phyloP scores from a whole-genome alignment of 345 rosid genomes.

The Noccaea caerulescens region DNA sequence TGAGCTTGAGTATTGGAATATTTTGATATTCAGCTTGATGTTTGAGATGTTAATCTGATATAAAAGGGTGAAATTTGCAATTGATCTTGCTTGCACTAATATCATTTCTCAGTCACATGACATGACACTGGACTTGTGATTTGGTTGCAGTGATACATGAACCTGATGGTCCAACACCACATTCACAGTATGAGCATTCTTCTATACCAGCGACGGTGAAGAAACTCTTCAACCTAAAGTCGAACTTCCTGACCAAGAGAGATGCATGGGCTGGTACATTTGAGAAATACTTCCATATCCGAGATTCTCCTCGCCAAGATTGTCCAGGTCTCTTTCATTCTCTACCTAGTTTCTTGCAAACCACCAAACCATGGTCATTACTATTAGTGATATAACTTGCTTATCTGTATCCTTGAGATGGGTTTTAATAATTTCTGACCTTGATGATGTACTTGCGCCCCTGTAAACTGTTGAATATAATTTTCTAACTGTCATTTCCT shows the following conservation, averaged over 20 bases:
- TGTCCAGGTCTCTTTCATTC: conserved; percentile 78
- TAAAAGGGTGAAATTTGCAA: background rate
- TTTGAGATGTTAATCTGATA: background rate
- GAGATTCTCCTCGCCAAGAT: conserved; percentile 82
- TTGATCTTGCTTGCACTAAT: background rate
- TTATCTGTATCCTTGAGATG: background rate
- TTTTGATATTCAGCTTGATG: background rate
- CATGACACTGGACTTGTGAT: background rate
- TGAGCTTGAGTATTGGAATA: background rate
- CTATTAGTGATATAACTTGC: background rate
- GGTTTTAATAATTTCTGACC: background rate
- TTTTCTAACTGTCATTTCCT: conserved; percentile 9
- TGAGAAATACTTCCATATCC: conserved; percentile 71
- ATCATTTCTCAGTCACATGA: background rate
- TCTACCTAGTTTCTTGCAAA: conserved; percentile 10
- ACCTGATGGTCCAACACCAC: conserved; percentile 81
- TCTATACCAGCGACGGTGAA: conserved; percentile 96
- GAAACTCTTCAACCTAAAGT: conserved; percentile 88
- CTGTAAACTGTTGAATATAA: background rate
- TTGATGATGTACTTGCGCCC: background rate
- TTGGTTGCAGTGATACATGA: conserved; percentile 74
- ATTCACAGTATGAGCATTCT: conserved; percentile 90
- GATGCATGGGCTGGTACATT: conserved; percentile 99
- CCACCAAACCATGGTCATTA: conserved; percentile 1
- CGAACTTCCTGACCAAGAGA: conserved; percentile 90